Conservation (phyloP, 225 moss, liverwort and hornwort genomes). For the Takakia lepidozioides region DNA sequence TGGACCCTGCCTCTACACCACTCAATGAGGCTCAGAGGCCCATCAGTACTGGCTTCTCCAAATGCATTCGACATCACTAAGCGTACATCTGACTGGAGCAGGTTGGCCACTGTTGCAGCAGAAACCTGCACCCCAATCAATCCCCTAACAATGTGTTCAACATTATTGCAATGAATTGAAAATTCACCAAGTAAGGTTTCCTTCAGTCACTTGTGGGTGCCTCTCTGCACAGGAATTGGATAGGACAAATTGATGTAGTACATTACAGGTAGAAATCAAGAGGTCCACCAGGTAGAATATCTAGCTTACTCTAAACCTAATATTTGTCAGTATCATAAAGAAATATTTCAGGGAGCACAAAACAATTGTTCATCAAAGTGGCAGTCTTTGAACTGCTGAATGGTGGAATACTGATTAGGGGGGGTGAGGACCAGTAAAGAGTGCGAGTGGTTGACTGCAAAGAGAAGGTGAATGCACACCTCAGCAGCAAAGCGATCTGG, state of each 20-base stretch:
- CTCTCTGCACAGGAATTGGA: no score
- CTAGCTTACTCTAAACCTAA: no score
- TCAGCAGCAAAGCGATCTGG: slow-evolving; percentile 83
- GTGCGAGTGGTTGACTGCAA: not conserved
- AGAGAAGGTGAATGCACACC: slow-evolving; percentile 16
- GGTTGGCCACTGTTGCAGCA: slow-evolving; percentile 74
- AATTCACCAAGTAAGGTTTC: no score
- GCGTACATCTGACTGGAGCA: slow-evolving; percentile 88
- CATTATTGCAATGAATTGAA: not conserved
- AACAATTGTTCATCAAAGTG: no score
- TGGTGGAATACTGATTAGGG: no score
- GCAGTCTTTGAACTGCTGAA: no score
- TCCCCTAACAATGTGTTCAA: not conserved
- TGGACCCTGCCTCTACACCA: slow-evolving; percentile 77
- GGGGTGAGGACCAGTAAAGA: not conserved
- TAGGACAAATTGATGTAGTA: no score
- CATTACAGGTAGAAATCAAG: no score
- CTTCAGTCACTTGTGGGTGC: no score
- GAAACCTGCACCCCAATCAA: slow-evolving; percentile 38
- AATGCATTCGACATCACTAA: slow-evolving; percentile 73
- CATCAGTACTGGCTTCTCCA: slow-evolving; percentile 71
- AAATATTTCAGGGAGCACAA: no score
- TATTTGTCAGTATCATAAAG: no score
- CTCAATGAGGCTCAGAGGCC: slow-evolving; percentile 70
- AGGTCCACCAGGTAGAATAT: no score